phyloP scores from a whole-genome alignment of 192 early-diverging fungal genomes.

The Kickxella alabastrina region DNA sequence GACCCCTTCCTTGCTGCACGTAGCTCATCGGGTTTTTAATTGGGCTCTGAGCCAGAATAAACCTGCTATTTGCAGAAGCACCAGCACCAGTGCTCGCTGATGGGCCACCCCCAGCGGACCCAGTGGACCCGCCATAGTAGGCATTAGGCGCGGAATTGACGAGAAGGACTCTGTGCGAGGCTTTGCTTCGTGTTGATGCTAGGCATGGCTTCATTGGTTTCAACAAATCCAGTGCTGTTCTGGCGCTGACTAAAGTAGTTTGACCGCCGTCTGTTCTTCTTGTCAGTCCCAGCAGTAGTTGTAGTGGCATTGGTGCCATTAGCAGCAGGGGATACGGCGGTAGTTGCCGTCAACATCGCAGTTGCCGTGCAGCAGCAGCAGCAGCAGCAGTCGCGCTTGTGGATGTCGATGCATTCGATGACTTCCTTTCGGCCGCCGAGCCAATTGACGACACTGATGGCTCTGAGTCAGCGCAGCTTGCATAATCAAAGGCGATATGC shows the following conservation, averaged over 20 bases:
- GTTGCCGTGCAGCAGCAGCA: background rate
- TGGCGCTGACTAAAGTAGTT: constrained; percentile 51
- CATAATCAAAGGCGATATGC: constrained; percentile 19
- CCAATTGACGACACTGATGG: constrained; percentile 33
- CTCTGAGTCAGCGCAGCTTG: constrained; percentile 33
- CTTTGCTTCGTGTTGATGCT: constrained; percentile 9
- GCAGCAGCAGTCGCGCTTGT: no score
- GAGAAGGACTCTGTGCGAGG: constrained; percentile 43
- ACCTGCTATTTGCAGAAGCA: constrained; percentile 14
- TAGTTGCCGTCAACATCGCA: background rate
- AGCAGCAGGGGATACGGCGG: background rate
- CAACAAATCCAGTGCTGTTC: constrained; percentile 16
- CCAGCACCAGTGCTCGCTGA: constrained; percentile 4
- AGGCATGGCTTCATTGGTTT: constrained; percentile 18
- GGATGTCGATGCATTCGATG: constrained; percentile 42
- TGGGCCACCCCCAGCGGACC: background rate
- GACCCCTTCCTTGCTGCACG: constrained; percentile 45
- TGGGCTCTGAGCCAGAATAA: constrained; percentile 43
- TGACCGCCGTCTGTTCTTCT: constrained; percentile 41
- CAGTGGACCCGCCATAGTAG: background rate
- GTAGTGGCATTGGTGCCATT: background rate
- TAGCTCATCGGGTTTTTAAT: constrained; percentile 43
- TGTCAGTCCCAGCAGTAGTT: constrained; percentile 13
- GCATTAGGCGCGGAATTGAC: constrained; percentile 27
- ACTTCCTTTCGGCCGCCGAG: constrained; percentile 29